These are phyloP conservation scores for Sparassis latifolia DNA, from an alignment of 1,284 basidiomycete species.

Conservation along the genomic window DNA sequence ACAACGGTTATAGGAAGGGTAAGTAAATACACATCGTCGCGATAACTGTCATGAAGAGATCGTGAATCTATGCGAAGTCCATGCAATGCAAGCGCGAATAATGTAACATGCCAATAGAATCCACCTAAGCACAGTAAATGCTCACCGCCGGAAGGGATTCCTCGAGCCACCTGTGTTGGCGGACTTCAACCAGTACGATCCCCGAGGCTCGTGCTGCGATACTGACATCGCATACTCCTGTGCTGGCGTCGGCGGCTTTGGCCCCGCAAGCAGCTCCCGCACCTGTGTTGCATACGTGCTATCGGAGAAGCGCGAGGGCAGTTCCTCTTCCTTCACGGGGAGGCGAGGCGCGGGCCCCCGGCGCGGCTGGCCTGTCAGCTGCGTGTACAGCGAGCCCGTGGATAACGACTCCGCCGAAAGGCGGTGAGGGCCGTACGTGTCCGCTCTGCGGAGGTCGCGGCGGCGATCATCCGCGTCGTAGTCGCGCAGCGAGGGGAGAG, in stretches of 20 bases:
- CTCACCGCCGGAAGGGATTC: slow-evolving; percentile 28
- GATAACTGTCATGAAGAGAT: too few species aligned
- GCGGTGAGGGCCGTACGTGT: slow-evolving; percentile 17
- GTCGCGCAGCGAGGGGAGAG: slow-evolving; percentile 22
- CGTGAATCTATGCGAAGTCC: background rate
- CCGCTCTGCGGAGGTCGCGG: slow-evolving; percentile 2
- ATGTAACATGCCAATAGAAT: background rate
- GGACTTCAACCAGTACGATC: slow-evolving; percentile 27
- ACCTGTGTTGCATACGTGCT: slow-evolving; percentile 30
- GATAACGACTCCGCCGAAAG: slow-evolving; percentile 30
- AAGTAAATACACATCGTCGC: too few species aligned
- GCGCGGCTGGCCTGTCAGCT: slow-evolving; percentile 56
- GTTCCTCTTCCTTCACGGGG: slow-evolving; percentile 40
- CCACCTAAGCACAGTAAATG: background rate
- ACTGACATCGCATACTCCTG: slow-evolving; percentile 51
- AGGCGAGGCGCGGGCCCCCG: slow-evolving; percentile 59
- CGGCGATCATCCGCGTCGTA: slow-evolving; percentile 16
- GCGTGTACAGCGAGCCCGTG: slow-evolving; percentile 57
- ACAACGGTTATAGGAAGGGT: too few species aligned
- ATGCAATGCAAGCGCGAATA: background rate
- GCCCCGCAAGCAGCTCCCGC: slow-evolving; percentile 15
- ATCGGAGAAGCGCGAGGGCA: slow-evolving; percentile 40
- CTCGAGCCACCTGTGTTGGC: slow-evolving; percentile 28
- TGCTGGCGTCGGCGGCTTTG: slow-evolving; percentile 43
- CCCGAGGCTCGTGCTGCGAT: slow-evolving; percentile 15